phyloP scores from a whole-genome alignment of 2,329 filamentous ascomycete genomes.

The Monosporascus sp. region DNA sequence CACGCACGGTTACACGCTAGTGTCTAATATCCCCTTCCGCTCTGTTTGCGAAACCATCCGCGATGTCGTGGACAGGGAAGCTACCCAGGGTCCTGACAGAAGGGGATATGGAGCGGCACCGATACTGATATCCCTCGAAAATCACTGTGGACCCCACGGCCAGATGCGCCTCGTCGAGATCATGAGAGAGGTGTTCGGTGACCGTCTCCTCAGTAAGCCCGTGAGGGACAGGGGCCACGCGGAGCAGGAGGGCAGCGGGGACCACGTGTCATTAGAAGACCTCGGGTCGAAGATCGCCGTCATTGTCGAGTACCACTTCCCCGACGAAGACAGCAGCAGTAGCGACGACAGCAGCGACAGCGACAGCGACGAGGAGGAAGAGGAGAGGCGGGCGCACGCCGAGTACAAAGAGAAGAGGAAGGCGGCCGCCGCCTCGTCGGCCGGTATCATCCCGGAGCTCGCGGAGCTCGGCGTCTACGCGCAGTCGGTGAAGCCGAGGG shows the following conservation, averaged over 20 bases:
- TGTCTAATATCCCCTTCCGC: conserved; percentile 61
- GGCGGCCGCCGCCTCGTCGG: conserved; percentile 36
- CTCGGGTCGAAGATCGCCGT: conserved; percentile 60
- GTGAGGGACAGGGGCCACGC: conserved; percentile 51
- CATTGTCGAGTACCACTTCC: conserved; percentile 63
- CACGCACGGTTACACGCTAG: conserved; percentile 65
- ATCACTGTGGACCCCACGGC: conserved; percentile 57
- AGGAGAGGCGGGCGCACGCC: conserved; percentile 41
- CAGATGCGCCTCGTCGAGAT: conserved; percentile 59
- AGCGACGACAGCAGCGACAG: conserved; percentile 31
- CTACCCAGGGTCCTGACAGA: conserved; percentile 34
- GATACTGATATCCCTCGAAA: conserved; percentile 62
- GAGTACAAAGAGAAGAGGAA: conserved; percentile 52
- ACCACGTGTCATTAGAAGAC: conserved; percentile 54
- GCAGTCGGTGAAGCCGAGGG: conserved; percentile 62
- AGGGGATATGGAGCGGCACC: conserved; percentile 45
- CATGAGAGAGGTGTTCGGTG: conserved; percentile 59
- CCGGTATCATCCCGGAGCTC: conserved; percentile 58
- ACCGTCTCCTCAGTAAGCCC: conserved; percentile 53
- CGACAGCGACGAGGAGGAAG: conserved; percentile 33
- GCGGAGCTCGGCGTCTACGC: conserved; percentile 64
- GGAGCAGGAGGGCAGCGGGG: conserved; percentile 46
- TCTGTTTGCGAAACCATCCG: conserved; percentile 61
- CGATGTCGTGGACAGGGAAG: conserved; percentile 56
- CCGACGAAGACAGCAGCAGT: conserved; percentile 42